Percentiles rank a stretch among this genome's conserved stretches.
Evolutionary conservation across 2,329 filamentous ascomycete species (phyloP).

Genomic region (Aspergillus fischeri): DNA sequence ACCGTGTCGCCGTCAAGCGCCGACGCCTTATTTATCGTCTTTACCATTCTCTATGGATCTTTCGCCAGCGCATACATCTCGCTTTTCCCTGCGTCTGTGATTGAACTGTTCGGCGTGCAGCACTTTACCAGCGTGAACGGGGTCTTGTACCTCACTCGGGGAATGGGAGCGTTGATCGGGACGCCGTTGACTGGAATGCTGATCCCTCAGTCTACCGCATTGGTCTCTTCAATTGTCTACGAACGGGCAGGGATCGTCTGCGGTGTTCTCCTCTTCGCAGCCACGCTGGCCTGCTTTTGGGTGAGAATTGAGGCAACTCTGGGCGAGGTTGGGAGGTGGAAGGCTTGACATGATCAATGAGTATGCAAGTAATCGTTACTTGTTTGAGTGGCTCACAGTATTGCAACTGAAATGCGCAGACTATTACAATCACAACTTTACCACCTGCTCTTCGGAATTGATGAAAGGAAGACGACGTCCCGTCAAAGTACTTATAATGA

Average conservation of each 20-base stretch:
- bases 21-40: constrained; percentile 30
- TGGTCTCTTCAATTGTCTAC: constrained; percentile 18
- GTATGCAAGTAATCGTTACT: too few relatives aligned
- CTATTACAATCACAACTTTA: too few relatives aligned
- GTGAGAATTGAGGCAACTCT: constrained; percentile 23
- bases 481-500: too few relatives aligned
- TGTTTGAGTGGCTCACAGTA: too few relatives aligned
- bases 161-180: constrained; percentile 35
- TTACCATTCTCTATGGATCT: constrained; percentile 32
- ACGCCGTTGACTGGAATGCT: constrained; percentile 31
- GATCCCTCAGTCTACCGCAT: constrained; percentile 19
- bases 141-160: constrained; percentile 37
- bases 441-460: too few relatives aligned
- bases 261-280: constrained; percentile 23
- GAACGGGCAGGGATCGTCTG: constrained; percentile 22
- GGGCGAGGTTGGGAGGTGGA: constrained; percentile 21
- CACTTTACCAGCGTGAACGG: constrained; percentile 37
- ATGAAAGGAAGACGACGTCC: too few relatives aligned
- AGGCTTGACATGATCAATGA: constrained; percentile 6
- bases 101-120: constrained; percentile 37
- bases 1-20: constrained; percentile 9
- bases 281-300: constrained; percentile 24
- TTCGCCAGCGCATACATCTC: constrained; percentile 40
- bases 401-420: too few relatives aligned
- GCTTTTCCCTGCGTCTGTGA: constrained; percentile 35